Conservation (phyloP, 139 green algal species). For the Chlorella sp. region DNA sequence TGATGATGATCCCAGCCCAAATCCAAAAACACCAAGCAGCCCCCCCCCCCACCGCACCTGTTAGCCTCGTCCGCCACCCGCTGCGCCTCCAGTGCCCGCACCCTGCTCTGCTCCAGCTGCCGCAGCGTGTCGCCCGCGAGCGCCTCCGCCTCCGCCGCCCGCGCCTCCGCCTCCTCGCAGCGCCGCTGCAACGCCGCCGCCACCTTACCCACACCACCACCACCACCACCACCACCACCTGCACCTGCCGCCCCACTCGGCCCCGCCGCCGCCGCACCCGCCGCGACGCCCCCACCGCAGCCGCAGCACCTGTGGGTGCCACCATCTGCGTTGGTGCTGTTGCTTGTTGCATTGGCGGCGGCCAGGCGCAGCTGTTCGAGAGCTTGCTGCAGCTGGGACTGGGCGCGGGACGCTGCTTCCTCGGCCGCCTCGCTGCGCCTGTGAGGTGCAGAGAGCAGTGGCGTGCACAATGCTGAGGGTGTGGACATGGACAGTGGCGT, state of each 20-base stretch:
- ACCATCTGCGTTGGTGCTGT: background rate
- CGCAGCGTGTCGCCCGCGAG: conserved; percentile 9
- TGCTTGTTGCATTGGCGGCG: too few relatives aligned
- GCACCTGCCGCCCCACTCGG: background rate
- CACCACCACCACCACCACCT: background rate
- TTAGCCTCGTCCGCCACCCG: conserved; percentile 21
- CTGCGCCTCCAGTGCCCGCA: conserved; percentile 26
- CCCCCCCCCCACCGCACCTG: conserved; percentile 13
- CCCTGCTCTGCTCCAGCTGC: conserved; percentile 13
- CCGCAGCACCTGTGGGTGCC: background rate
- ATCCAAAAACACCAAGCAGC: too few relatives aligned
- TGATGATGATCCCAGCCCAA: too few relatives aligned
- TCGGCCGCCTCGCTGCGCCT: background rate
- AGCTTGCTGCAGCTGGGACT: background rate
- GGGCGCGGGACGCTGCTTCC: background rate
- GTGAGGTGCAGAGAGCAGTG: background rate
- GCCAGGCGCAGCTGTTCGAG: conserved; percentile 1
- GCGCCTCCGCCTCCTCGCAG: conserved; percentile 13
- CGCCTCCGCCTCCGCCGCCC: conserved; percentile 13
- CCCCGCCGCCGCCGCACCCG: background rate
- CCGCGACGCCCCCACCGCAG: background rate
- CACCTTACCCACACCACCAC: background rate
- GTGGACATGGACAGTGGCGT: too few relatives aligned
- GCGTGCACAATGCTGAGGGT: too few relatives aligned
- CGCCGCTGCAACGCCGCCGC: conserved; percentile 8